Conservation (phyloP, 225 moss, liverwort and hornwort species). For the Polytrichum commune region DNA sequence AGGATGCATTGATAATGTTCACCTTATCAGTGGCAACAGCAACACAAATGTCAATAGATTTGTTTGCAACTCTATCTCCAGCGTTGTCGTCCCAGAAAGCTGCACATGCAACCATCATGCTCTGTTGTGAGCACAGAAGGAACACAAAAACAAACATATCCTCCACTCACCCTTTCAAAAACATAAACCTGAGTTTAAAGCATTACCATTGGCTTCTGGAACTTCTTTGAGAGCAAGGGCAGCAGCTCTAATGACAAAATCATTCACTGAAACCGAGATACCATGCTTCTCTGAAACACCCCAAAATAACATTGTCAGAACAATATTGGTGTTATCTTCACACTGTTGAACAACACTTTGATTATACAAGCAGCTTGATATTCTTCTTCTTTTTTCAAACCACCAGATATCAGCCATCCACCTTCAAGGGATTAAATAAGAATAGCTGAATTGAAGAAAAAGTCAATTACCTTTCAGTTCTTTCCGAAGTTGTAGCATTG, state of each 20-base stretch:
- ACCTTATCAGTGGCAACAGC: slow-evolving; percentile 97
- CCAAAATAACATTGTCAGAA: slow-evolving; percentile 8
- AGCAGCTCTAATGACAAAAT: slow-evolving; percentile 91
- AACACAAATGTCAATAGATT: slow-evolving; percentile 77
- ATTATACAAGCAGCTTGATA: background rate
- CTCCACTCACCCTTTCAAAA: no score
- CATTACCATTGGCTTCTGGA: slow-evolving; percentile 91
- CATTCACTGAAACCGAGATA: slow-evolving; percentile 83
- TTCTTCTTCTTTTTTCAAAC: background rate
- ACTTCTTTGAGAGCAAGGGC: slow-evolving; percentile 93
- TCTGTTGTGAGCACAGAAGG: slow-evolving; percentile 1
- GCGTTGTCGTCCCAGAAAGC: slow-evolving; percentile 86
- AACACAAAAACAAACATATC: no score
- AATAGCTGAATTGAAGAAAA: no score
- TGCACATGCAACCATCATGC: slow-evolving; percentile 39
- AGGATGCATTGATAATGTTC: background rate
- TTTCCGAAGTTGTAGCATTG: slow-evolving; percentile 78
- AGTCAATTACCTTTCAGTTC: slow-evolving; percentile 61
- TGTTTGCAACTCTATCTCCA: slow-evolving; percentile 56
- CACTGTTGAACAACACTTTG: background rate
- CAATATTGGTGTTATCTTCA: background rate
- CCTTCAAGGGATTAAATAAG: background rate
- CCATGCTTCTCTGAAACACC: slow-evolving; percentile 78
- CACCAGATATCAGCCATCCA: background rate
- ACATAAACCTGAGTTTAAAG: background rate